phyloP scores from a whole-genome alignment of 1,139 yeast genomes.

The Arxiozyma heterogenica region DNA sequence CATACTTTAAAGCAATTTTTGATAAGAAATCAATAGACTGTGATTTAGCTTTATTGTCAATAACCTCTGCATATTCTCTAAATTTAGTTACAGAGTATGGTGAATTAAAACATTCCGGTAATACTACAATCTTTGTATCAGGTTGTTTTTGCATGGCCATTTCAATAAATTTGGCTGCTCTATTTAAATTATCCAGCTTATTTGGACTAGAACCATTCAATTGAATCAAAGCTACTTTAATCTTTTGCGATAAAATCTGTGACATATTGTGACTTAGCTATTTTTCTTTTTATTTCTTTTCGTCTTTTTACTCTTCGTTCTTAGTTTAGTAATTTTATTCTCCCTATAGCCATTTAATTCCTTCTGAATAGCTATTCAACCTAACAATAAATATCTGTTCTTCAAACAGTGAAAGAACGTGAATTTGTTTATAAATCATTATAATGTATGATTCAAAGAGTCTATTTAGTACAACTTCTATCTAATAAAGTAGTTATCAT shows the following conservation, averaged over 20 bases:
- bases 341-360: background rate
- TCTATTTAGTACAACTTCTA: no score
- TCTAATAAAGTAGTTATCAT: background rate
- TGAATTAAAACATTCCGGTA: slow-evolving; percentile 83
- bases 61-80: slow-evolving; percentile 69
- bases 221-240: slow-evolving; percentile 44
- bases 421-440: no score
- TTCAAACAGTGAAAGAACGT: background rate
- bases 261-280: slow-evolving; percentile 14
- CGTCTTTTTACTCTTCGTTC: no score
- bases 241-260: slow-evolving; percentile 34
- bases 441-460: no score
- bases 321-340: background rate
- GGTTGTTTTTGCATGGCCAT: slow-evolving; percentile 45
- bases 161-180: slow-evolving; percentile 42
- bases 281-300: no score
- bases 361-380: background rate
- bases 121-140: slow-evolving; percentile 42
- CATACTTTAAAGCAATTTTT: slow-evolving; percentile 50
- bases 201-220: slow-evolving; percentile 35
- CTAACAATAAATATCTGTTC: background rate
- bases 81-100: slow-evolving; percentile 88
- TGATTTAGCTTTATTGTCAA: slow-evolving; percentile 48
- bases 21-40: slow-evolving; percentile 45
- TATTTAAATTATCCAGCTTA: slow-evolving; percentile 48